Conservation (phyloP, 257 asterid species). For the Jaltomata sinuosa region DNA sequence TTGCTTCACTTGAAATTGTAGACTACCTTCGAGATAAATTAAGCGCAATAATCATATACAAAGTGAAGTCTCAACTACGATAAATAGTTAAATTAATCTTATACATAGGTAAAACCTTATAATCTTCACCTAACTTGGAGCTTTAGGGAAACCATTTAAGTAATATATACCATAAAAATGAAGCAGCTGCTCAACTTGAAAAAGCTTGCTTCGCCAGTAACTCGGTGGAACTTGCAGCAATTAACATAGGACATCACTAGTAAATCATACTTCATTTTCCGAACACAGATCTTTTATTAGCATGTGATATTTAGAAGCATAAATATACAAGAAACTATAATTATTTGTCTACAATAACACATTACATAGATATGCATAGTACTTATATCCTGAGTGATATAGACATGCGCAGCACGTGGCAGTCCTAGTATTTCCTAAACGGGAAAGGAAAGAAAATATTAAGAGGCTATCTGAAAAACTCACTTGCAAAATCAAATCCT, state of each 20-base stretch:
- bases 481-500: conserved; percentile 96
- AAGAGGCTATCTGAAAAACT: conserved; percentile 8
- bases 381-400: not conserved
- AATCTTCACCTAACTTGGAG: not conserved
- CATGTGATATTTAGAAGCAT: not conserved
- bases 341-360: not conserved
- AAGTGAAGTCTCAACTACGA: not conserved
- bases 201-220: not conserved
- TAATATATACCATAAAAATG: not conserved
- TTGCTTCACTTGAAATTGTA: too few species aligned
- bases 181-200: not conserved
- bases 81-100: not conserved
- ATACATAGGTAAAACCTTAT: not conserved
- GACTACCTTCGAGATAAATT: not conserved
- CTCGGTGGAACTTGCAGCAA: not conserved
- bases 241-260: not conserved
- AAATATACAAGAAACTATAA: not conserved
- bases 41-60: not conserved
- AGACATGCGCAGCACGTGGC: not conserved
- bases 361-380: not conserved
- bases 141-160: not conserved
- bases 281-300: not conserved
- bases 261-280: too few species aligned
- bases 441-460: not conserved
- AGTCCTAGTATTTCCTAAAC: not conserved